Percentiles rank a stretch among this genome's conserved stretches.
Evolutionary conservation across 345 rosid genomes (phyloP).

Genomic region (Murraya paniculata): DNA sequence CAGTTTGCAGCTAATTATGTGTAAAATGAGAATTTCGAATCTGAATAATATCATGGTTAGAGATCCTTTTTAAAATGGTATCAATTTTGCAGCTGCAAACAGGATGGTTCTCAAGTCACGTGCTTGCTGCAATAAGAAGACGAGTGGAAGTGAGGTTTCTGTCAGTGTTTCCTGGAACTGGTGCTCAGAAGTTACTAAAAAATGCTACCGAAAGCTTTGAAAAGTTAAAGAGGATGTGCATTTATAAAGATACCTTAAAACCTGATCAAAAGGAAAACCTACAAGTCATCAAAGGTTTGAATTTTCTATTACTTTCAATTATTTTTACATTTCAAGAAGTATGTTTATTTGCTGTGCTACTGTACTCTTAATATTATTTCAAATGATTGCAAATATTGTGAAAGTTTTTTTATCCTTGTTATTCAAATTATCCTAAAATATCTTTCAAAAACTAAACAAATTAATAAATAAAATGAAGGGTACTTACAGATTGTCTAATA

Average conservation of each 20-base stretch:
- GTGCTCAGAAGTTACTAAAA: conserved; percentile 69
- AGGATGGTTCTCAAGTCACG: conserved; percentile 80
- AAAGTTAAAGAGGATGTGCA: conserved; percentile 59
- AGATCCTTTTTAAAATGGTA: conserved; percentile 11
- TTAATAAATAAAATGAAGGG: too few relatives aligned
- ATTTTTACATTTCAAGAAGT: neutral
- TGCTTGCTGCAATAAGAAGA: conserved; percentile 71
- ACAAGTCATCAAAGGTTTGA: conserved; percentile 43
- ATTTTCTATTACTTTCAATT: conserved; percentile 8
- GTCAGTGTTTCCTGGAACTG: conserved; percentile 65
- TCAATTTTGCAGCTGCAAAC: conserved; percentile 60
- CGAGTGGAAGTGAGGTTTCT: conserved; percentile 78
- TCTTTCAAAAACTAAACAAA: neutral
- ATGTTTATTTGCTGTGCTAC: conserved; percentile 1
- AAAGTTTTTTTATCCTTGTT: neutral
- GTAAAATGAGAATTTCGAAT: neutral
- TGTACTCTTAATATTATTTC: neutral
- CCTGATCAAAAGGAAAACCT: conserved; percentile 39
- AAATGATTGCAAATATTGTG: conserved; percentile 1
- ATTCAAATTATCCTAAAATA: neutral
- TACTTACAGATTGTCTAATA: neutral
- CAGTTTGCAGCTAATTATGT: neutral
- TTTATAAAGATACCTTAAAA: conserved; percentile 44
- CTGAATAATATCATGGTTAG: conserved; percentile 8
- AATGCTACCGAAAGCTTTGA: conserved; percentile 68